Conservation (phyloP, 352 stramenopile species). For the Blastocystis sp. region DNA sequence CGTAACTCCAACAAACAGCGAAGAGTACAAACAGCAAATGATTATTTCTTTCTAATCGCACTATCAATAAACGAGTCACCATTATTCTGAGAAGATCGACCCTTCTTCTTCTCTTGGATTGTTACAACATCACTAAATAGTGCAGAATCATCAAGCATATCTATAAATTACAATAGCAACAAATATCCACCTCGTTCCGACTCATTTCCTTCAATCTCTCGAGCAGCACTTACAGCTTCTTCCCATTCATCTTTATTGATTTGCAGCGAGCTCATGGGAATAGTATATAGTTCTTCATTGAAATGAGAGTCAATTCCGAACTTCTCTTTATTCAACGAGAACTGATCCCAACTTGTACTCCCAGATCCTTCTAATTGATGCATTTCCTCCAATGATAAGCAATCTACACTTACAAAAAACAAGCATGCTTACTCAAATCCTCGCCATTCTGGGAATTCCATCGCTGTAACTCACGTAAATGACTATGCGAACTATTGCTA, state of each 20-base stretch:
- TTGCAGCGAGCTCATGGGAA: conserved; percentile 27
- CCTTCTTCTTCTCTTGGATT: background rate
- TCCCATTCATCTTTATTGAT: conserved; percentile 33
- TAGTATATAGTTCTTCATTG: conserved; percentile 48
- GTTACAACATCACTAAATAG: conserved; percentile 34
- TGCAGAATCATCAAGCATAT: background rate
- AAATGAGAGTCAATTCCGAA: conserved; percentile 49
- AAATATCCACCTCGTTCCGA: background rate
- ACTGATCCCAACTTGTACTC: conserved; percentile 25
- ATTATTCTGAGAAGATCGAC: background rate
- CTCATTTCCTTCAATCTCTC: conserved; percentile 13
- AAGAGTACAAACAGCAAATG: background rate
- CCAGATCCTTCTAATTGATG: background rate
- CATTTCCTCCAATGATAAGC: conserved; percentile 10
- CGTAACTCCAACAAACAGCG: conserved; percentile 12
- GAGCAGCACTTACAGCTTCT: background rate
- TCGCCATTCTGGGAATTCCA: conserved; percentile 8
- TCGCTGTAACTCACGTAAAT: conserved; percentile 14
- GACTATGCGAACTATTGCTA: background rate
- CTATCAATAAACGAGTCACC: conserved; percentile 28
- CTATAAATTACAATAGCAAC: background rate
- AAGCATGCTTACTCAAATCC: background rate
- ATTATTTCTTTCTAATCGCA: conserved; percentile 13
- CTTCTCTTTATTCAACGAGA: conserved; percentile 19
- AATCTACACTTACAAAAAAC: background rate